Conservation (phyloP, 75 land plant genomes). For the Selaginella tamariscina region DNA sequence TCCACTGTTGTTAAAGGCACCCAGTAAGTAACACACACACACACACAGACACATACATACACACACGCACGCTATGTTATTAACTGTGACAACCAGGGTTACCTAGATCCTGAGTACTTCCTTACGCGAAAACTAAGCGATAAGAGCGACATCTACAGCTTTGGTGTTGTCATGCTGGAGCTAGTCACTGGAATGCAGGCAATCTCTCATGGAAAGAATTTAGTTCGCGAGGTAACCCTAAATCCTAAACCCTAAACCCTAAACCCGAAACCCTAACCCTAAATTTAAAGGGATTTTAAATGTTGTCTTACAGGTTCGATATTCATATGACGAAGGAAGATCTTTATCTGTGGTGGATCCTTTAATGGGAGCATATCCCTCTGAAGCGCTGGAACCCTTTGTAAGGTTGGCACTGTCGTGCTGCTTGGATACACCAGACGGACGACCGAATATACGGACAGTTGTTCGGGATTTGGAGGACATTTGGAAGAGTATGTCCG, state of each 20-base stretch:
- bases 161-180: conserved; percentile 83
- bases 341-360: neutral
- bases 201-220: conserved; percentile 67
- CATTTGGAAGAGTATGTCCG: conserved; percentile 15
- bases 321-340: neutral
- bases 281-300: too few species aligned
- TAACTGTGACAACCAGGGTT: conserved; percentile 41
- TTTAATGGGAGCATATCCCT: conserved; percentile 20
- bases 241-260: neutral
- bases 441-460: conserved; percentile 31
- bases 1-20: conserved; percentile 88
- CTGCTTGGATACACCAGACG: conserved; percentile 20
- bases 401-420: conserved; percentile 5
- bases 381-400: neutral
- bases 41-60: too few species aligned
- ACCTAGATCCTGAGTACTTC: conserved; percentile 89
- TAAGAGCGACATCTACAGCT: conserved; percentile 97
- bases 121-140: conserved; percentile 72
- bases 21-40: conserved; percentile 64
- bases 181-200: conserved; percentile 84
- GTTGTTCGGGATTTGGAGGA: conserved; percentile 36
- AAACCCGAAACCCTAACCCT: too few species aligned
- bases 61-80: neutral
- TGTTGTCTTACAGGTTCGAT: neutral
- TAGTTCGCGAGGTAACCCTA: conserved; percentile 70